Base-by-base conservation (phyloP, 352 stramenopile species). In the Globisporangium canariense region DNA sequence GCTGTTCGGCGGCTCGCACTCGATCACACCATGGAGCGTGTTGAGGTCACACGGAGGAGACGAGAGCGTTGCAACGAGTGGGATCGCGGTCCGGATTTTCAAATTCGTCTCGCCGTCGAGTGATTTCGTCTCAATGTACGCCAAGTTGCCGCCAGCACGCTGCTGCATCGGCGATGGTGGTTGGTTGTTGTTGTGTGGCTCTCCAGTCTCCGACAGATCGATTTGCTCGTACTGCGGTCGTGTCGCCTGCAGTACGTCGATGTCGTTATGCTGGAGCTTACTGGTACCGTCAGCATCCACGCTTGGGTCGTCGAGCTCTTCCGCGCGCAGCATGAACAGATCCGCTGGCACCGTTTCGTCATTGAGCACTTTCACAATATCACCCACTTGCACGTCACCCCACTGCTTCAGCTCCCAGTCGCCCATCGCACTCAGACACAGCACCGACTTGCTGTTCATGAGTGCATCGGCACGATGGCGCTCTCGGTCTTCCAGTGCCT, bases 41-140 rank as follows among this genome's bases (percentile, higher is more conserved):
- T 80, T 76, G 32, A 93, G 69, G 16, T 60, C 71, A 28, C 65
- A 65, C 54, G 69, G 62, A 30, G 41, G 52, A 8, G 64, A 53
- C 32, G 70, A 83, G 2, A 86, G 56, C 0, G 63, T 52, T 30
- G 78, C 70, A 25, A 91, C 58, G 7, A 89, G 55, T 14, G 80
- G 78, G 22, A 92, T 90, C 16, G 78, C 82, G 2, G 81, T 88
- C 9, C 85, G 86, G 53, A 94, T 89, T 64, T 94, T 94, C 6
- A 94, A 66, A 36, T 94, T 93, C 13, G 86, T 94, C 67, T 94
- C 86, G 13, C 86, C 86, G 58, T 94, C 86, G 32, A 94, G 64
- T 11, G 84, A 92, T 64, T 94, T 94, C 34, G 86, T 94, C 60
- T 94, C 85, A 49, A 94, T 82, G 60, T 96, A 97, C 30, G 81